Evolutionary conservation across 1,139 yeast genomes (phyloP), one percentile per base, ranked within the genome.

Genomic region (Geotrichum bryndzae): DNA sequence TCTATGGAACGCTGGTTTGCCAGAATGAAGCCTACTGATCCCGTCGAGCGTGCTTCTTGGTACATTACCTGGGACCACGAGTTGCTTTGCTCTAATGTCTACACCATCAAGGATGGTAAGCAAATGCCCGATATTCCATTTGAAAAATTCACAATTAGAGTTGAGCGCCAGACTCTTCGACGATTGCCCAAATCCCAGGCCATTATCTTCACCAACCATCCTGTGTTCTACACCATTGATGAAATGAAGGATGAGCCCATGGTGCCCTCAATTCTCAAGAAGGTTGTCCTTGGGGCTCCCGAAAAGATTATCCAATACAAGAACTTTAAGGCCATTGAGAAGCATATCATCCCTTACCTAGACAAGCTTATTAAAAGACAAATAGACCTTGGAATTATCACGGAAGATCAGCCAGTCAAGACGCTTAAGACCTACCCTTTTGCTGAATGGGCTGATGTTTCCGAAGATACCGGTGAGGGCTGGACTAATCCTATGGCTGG

Each of bases 201-300:
- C 1, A 77, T 84, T 27, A 77, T 85, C 45, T 84, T 85, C 72
- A 77, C 86, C 53, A 84, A 86, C 70, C 91, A 87, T 70, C 91
- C 91, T 2, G 78, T 86, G 11, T 86, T 83, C 70, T 87, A 87
- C 73, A 79, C 85, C 1, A 78, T 87, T 62, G 90, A 85, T 31
- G 91, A 87, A 69, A 86, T 87, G 90, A 86, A 85, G 70, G 89
- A 87, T 70, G 92, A 87, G 70, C 90, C 91, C 8, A 72, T 84
- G 74, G 78, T 87, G 45, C 91, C 91, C n/a, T 83, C 88, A 0
- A 76, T 86, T 60, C 71, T 86, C 59, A 80, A 81, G 67, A 85
- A 85, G 69, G 84, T 86, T 60, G 74, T 87, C 48, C 82, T 76
- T 65, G 90, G 86, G 70, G 90, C 84, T 0, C 90, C 90, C 4